Evolutionary conservation across 257 asterid genomes (phyloP), one percentile per base, ranked within the genome.

Genomic region (Dorcoceras hygrometricum): DNA sequence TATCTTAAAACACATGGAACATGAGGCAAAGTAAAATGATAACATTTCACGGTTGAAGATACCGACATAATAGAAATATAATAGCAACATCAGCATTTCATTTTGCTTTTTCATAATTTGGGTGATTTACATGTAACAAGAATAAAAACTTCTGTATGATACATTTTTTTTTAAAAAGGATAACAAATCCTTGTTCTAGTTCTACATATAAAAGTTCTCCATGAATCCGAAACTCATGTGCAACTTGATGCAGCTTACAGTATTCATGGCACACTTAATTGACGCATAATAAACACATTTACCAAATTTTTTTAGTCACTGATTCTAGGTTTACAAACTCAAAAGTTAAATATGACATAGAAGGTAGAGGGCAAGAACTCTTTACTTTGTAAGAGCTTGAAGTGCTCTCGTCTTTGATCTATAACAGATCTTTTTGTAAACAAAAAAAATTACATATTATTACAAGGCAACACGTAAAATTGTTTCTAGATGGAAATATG

Each of bases 401-500:
- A 24, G 10, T 57, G 27, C 75, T 31, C 20, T 34, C 59, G 20
- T 59, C 4, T 53, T 29, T 51, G 34, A 48, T 46, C 63, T 14
- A 46, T 23, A 57, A 25, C 43, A 46, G 39, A 67, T 56, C 24
- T n/a, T 50, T 25, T 48, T 53, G 28, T 5, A 68, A 64, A 53
- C n/a, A n/a, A 43, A 63, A 66, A 14, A n/a, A 43, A 62, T 55
- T n/a, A n/a, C 25, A 2, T 9, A 7, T 43, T 19, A 23, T 29
- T 46, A 46, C 50, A 58, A 34, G 60, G 20, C 43, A 59, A 27
- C 10, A 43, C 68, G 62, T 23, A 19, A 27, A 60, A 71, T 23
- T 46, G 50, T 36, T 66, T 56, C 19, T 23, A 26, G 31, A 23
- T 59, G 62, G 61, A 71, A 66, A 25, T 31, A 55, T 59, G 62